A percentile compares a stretch with the other conserved stretches of the same genome.
These are phyloP conservation scores for Hamamelis virginiana DNA, from an alignment of 164 flowering plant genomes.

Conservation along the genomic window DNA sequence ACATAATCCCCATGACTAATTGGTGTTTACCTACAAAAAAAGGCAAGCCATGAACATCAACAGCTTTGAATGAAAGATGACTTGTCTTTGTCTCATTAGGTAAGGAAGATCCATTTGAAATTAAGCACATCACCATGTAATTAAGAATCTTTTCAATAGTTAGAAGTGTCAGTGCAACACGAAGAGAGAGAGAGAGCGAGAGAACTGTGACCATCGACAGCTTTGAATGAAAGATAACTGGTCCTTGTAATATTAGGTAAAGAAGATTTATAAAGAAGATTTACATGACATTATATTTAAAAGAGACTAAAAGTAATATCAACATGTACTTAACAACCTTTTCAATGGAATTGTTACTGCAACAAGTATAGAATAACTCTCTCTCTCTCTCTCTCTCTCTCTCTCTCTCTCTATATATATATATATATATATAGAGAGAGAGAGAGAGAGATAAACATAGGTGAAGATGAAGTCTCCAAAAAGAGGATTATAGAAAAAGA, in stretches of 20 bases:
- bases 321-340: no score
- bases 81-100: conserved; percentile 17
- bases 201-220: no score
- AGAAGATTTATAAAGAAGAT: no score
- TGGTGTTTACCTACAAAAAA: background rate
- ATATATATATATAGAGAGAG: no score
- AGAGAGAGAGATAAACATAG: background rate
- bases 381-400: no score
- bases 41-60: conserved; percentile 15
- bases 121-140: background rate
- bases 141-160: background rate
- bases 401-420: no score
- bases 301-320: no score
- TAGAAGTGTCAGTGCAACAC: background rate
- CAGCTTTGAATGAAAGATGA: background rate
- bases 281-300: no score
- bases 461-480: conserved; percentile 13
- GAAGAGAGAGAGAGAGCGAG: background rate
- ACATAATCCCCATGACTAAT: background rate
- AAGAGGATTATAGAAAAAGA: conserved; percentile 2
- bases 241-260: no score
- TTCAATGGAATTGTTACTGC: no score
- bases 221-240: no score
- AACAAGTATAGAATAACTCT: no score
- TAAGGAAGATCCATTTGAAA: background rate